Conservation (phyloP, 805 yeast genomes). For the Groenewaldozyma salmanticensis region DNA sequence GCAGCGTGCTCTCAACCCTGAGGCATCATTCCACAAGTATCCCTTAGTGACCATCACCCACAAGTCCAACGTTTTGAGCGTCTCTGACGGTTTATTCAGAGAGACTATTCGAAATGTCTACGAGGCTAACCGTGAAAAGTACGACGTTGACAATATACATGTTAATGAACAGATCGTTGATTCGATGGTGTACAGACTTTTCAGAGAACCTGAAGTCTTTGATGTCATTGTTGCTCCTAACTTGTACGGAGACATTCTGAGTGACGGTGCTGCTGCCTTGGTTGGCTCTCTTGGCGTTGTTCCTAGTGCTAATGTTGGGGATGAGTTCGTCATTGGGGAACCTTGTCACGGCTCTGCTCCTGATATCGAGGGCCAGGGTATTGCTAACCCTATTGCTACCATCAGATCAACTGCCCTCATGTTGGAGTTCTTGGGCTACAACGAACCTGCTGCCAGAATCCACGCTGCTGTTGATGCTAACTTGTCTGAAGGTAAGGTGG, state of each 20-base stretch:
- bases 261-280: slow-evolving; percentile 87
- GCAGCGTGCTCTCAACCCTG: slow-evolving; percentile 46
- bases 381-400: slow-evolving; percentile 92
- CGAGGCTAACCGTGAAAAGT: slow-evolving; percentile 47
- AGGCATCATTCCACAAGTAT: slow-evolving; percentile 34
- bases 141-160: slow-evolving; percentile 39
- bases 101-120: slow-evolving; percentile 65
- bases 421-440: slow-evolving; percentile 93
- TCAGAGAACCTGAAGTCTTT: slow-evolving; percentile 94
- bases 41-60: slow-evolving; percentile 88
- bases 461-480: slow-evolving; percentile 93
- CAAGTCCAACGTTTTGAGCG: slow-evolving; percentile 89
- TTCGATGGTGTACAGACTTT: slow-evolving; percentile 98
- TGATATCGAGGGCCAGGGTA: slow-evolving; percentile 89
- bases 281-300: slow-evolving; percentile 97
- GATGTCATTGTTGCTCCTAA: slow-evolving; percentile 99
- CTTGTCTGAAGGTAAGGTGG: slow-evolving; percentile 64
- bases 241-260: slow-evolving; percentile 96
- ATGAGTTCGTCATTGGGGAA: slow-evolving; percentile 92
- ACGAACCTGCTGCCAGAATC: slow-evolving; percentile 83
- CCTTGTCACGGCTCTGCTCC: slow-evolving; percentile 99
- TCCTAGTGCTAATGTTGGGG: slow-evolving; percentile 97
- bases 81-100: slow-evolving; percentile 91
- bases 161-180: slow-evolving; percentile 96
- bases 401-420: slow-evolving; percentile 94